Evolutionary conservation across 768 basidiomycete species (phyloP), one percentile per base, ranked within the genome.

Genomic region (Serpula lacrymans): DNA sequence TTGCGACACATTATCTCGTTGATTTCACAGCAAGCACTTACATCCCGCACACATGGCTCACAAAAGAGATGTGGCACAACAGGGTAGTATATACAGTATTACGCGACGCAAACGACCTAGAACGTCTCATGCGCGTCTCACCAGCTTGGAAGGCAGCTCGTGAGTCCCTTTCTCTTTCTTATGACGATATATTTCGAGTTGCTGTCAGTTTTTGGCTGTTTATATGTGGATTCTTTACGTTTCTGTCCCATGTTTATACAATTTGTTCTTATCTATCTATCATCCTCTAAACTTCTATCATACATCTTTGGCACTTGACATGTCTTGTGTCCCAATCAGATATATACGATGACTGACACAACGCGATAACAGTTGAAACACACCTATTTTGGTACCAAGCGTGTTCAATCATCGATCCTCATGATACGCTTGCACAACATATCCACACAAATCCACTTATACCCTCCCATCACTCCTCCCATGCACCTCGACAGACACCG

Each of bases 331-430:
- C n/a, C n/a, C n/a, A n/a, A n/a, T n/a, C n/a, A n/a, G n/a, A n/a
- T n/a, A n/a, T n/a, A n/a, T n/a, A n/a, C 27, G 24, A 46, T 39
- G 42, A 40, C 41, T 24, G n/a, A n/a, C n/a, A n/a, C n/a, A n/a
- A n/a, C n/a, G n/a, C n/a, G n/a, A n/a, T 16, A n/a, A 28, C 52
- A 87, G 84, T 88, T 42, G 78, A 84, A 66, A 67, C 70, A 6
- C 84, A 87, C 63, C 59, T 71, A 13, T 86, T 84, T 54, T 88
- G 84, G 84, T 69, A 70, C 45, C 78, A 83, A 44, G 83, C 80
- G 1, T 70, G 77, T 41, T 55, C 71, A 3, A 57, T 77, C 22
- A 63, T 87, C 46, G 84, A 88, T 63, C 82, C 83, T 5, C 62
- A 70, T 30, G 82, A 84, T 52, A 48, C 60, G 29, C 69, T 80